Percentiles rank a stretch among this genome's conserved stretches.
Evolutionary conservation across 2,329 filamentous ascomycete genomes (phyloP).

Genomic region (Zelopaecilomyces penicillatus): DNA sequence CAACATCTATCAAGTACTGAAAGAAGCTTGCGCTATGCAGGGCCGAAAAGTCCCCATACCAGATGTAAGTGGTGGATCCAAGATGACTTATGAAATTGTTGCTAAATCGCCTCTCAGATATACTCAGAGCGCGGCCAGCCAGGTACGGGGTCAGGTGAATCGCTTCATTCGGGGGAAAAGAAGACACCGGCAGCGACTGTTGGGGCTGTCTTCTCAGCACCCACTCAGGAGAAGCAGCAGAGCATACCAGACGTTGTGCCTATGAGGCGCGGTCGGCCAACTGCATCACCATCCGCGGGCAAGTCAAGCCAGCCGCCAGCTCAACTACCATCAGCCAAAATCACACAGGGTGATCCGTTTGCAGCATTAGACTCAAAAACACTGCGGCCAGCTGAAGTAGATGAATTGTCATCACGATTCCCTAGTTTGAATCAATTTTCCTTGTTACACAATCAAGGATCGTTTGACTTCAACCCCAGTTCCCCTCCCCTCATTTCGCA

Average conservation of each 20-base stretch:
- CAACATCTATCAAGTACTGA: conserved; percentile 89
- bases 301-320: neutral
- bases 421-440: conserved; percentile 91
- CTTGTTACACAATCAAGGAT: conserved; percentile 76
- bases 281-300: conserved; percentile 21
- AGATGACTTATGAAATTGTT: no score
- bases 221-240: conserved; percentile 55
- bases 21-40: conserved; percentile 82
- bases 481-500: conserved; percentile 39
- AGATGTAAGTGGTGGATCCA: conserved; percentile 55
- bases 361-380: conserved; percentile 68
- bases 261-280: conserved; percentile 76
- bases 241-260: conserved; percentile 82
- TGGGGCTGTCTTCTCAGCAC: conserved; percentile 74
- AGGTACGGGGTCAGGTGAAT: conserved; percentile 35
- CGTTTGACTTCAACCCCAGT: conserved; percentile 73
- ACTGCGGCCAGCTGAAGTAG: conserved; percentile 43
- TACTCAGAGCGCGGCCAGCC: conserved; percentile 58
- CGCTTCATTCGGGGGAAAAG: conserved; percentile 15
- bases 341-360: conserved; percentile 73
- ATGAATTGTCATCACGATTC: conserved; percentile 79
- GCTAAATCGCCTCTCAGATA: conserved; percentile 43
- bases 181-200: conserved; percentile 53
- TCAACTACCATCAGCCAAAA: conserved; percentile 36
- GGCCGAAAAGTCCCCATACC: conserved; percentile 78